Percentiles rank a stretch among this genome's conserved stretches.
Evolutionary conservation across 192 early-diverging fungal genomes (phyloP).

Genomic region (Tieghemiomyces parasiticus): DNA sequence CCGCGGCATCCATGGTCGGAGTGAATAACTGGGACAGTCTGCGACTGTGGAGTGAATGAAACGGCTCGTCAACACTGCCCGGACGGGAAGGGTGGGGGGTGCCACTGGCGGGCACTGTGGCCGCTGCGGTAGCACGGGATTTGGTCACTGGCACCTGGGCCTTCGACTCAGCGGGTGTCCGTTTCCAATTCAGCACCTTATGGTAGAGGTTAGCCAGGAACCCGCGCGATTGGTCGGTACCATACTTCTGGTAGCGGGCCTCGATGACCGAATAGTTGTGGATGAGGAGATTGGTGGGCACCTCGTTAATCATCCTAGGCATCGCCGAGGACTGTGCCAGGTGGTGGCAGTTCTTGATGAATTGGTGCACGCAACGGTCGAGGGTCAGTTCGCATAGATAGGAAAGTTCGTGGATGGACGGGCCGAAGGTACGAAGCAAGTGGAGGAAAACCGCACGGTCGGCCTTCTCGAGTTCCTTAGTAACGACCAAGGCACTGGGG

Average conservation of each 20-base stretch:
- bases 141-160: neutral
- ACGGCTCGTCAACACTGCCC: no score
- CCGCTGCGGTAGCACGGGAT: no score
- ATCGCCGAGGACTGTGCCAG: neutral
- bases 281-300: neutral
- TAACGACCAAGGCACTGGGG: neutral
- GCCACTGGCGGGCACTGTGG: no score
- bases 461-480: neutral
- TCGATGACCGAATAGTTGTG: neutral
- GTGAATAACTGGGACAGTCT: neutral
- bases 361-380: constrained; percentile 1
- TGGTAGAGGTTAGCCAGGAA: neutral
- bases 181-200: neutral
- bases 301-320: neutral
- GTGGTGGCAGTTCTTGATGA: neutral
- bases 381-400: constrained; percentile 6
- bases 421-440: neutral
- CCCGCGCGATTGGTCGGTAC: neutral
- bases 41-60: no score
- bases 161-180: neutral
- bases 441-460: neutral
- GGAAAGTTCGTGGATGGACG: constrained; percentile 5
- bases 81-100: neutral
- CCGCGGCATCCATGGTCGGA: neutral
- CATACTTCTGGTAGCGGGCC: neutral